Evolutionary conservation across 2,329 filamentous ascomycete genomes (phyloP), one percentile per base, ranked within the genome.

Genomic region (Sporothrix dimorphospora): DNA sequence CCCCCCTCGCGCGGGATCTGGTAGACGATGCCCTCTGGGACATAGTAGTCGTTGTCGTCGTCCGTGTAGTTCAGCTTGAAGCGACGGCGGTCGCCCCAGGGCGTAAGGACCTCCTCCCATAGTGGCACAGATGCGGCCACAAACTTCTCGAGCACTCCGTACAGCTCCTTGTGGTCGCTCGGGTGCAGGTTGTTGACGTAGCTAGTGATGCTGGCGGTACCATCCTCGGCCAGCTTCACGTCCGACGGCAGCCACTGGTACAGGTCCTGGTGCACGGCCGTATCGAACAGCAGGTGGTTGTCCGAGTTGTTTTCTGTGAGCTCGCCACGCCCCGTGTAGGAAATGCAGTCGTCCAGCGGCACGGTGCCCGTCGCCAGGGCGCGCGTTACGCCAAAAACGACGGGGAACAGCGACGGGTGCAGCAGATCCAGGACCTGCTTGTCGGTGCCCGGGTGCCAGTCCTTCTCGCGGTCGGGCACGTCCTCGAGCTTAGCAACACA

Each of bases 371-470:
- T 59, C 49, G 85, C 76, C 4, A 85, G 80, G 6, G 72, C 75
- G 12, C 34, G 69, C 11, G 75, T 73, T 11, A 68, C 69, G 69
- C 78, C 77, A 72, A 85, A 87, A 1, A 87, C 79, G 0, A 90
- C 78, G 0, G 88, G 87, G 73, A 85, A 90, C 71, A 90, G 80
- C 1, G 87, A 90, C 6, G 88, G 87, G 75, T 90, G 85, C 19
- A 91, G 83, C 3, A 91, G 80, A 76, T 90, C 85, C 5, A 87
- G 83, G 1, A 91, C 87, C 75, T 82, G 83, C 1, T 83, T 78
- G 68, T 87, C 78, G 0, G 85, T 86, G 4, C 82, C 79, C 0
- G 88, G 88, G 77, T 90, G 86, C 83, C 85, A 91, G 78, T 89
- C 88, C 49, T 72, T 69, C 1, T 71, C 7, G 30, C 30, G 14